These are phyloP conservation scores for Striga asiatica DNA, from an alignment of 257 asterid genomes.

Conservation along the genomic window DNA sequence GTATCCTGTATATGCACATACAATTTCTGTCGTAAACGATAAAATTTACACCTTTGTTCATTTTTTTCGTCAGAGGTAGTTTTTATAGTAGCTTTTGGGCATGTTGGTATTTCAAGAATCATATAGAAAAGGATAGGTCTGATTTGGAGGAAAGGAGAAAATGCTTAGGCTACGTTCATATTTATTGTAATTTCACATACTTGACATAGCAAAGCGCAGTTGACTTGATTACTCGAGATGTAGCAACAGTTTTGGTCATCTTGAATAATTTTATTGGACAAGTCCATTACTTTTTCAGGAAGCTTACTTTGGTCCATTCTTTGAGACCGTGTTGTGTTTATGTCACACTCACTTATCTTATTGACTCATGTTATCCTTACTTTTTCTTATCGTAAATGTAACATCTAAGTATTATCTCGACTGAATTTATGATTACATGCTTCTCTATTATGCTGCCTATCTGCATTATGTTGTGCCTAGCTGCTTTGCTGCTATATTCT, in stretches of 20 bases:
- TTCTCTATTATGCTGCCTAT: too few relatives aligned
- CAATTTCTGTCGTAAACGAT: slow-evolving; percentile 2
- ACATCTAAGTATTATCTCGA: too few relatives aligned
- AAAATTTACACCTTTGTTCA: slow-evolving; percentile 30
- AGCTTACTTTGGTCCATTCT: neutral
- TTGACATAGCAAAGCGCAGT: neutral
- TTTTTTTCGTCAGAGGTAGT: slow-evolving; percentile 18
- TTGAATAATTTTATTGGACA: neutral
- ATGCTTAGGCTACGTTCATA: slow-evolving; percentile 1
- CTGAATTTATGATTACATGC: too few relatives aligned
- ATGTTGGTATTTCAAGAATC: slow-evolving; percentile 7
- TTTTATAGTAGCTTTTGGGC: slow-evolving; percentile 11
- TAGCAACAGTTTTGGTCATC: slow-evolving; percentile 2
- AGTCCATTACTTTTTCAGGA: neutral
- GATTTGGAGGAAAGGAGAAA: slow-evolving; percentile 3
- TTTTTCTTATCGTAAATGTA: too few relatives aligned
- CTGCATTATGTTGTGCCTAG: too few relatives aligned
- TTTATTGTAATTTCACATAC: slow-evolving; percentile 10
- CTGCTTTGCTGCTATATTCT: too few relatives aligned
- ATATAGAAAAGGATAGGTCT: slow-evolving; percentile 5
- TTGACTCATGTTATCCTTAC: too few relatives aligned
- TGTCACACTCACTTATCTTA: too few relatives aligned
- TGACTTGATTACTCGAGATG: neutral
- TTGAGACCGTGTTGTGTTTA: too few relatives aligned
- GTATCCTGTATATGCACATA: slow-evolving; percentile 18